A percentile compares a stretch with the other conserved stretches of the same genome.
Evolutionary conservation across 2,329 filamentous ascomycete genomes (phyloP).

Genomic region (Harringtonia aguacate): DNA sequence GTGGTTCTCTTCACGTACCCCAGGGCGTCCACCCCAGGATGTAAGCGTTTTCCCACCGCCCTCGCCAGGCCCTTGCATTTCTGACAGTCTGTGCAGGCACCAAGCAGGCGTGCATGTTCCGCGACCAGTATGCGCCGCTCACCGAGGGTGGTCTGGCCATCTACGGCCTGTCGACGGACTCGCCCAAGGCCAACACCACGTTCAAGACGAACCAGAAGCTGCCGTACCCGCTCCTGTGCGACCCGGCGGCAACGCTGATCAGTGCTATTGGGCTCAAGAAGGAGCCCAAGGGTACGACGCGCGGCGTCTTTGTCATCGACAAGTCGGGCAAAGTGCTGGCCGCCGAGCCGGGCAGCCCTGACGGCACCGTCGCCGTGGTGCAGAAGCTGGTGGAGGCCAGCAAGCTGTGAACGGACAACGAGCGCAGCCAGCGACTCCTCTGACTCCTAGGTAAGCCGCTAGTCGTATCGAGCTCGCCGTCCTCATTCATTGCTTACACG

Average conservation of each 20-base stretch:
- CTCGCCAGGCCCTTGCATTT: constrained; percentile 5
- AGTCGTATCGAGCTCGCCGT: too few species aligned
- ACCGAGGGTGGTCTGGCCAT: constrained; percentile 73
- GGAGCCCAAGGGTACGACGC: constrained; percentile 57
- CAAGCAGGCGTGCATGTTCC: constrained; percentile 85
- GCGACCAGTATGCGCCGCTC: constrained; percentile 69
- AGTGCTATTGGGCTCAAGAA: constrained; percentile 85
- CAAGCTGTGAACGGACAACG: not conserved
- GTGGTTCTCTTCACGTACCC: constrained; percentile 94
- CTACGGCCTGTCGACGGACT: constrained; percentile 83
- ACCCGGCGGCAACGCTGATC: constrained; percentile 65
- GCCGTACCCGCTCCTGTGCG: constrained; percentile 80
- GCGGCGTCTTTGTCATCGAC: constrained; percentile 81
- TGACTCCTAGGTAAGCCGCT: too few species aligned
- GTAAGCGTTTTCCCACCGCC: constrained; percentile 42
- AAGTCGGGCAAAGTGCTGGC: constrained; percentile 67
- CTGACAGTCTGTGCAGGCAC: too few species aligned
- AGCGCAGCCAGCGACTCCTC: not conserved
- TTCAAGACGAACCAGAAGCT: constrained; percentile 90
- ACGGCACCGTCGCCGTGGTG: constrained; percentile 66
- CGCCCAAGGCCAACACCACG: constrained; percentile 80
- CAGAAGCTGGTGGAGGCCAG: constrained; percentile 49
- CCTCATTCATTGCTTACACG: too few species aligned
- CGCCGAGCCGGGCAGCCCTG: constrained; percentile 64
- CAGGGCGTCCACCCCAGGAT: constrained; percentile 86